Percentiles rank a stretch among this genome's conserved stretches.
Evolutionary conservation across 1,284 basidiomycete species (phyloP).

Genomic region (Fistulinella cinereoalba): DNA sequence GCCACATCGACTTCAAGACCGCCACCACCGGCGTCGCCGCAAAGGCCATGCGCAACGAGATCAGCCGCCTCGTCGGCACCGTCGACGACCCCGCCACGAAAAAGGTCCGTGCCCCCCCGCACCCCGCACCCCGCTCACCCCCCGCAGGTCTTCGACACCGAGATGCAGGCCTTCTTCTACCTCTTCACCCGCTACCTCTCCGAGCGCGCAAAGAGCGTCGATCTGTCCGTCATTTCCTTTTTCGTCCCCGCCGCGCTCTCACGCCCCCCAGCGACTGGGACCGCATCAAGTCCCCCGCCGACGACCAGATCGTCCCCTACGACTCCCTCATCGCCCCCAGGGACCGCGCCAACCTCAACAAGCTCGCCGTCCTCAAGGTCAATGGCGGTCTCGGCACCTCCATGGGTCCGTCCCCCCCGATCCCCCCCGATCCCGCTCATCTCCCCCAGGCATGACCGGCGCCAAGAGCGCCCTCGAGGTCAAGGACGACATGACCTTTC

Average conservation of each 20-base stretch:
- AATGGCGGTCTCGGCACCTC: conserved; percentile 99
- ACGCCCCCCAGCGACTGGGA: conserved; percentile 82
- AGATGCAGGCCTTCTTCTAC: conserved; percentile 99
- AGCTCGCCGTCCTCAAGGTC: conserved; percentile 98
- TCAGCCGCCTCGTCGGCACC: conserved; percentile 87
- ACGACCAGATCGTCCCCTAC: conserved; percentile 92
- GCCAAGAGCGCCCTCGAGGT: conserved; percentile 91
- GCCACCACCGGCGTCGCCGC: conserved; percentile 97
- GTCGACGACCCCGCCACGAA: conserved; percentile 78
- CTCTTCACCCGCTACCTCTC: conserved; percentile 98
- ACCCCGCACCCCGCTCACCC: conserved; percentile 36
- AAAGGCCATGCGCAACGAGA: conserved; percentile 98
- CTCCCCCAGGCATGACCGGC: conserved; percentile 76
- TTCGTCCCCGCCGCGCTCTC: conserved; percentile 9
- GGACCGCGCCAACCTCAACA: conserved; percentile 77
- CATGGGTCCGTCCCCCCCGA: conserved; percentile 62
- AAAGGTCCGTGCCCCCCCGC: conserved; percentile 62
- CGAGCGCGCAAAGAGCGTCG: conserved; percentile 91
- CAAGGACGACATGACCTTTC: conserved; percentile 98
- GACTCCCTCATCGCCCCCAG: conserved; percentile 61
- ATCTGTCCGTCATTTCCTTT: conserved; percentile 69
- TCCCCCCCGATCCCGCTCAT: conserved; percentile 10
- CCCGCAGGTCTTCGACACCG: no score
- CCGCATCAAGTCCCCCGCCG: conserved; percentile 91
- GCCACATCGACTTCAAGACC: conserved; percentile 91